Conservation (phyloP, 1,284 basidiomycete genomes). For the Porodaedalea pini region DNA sequence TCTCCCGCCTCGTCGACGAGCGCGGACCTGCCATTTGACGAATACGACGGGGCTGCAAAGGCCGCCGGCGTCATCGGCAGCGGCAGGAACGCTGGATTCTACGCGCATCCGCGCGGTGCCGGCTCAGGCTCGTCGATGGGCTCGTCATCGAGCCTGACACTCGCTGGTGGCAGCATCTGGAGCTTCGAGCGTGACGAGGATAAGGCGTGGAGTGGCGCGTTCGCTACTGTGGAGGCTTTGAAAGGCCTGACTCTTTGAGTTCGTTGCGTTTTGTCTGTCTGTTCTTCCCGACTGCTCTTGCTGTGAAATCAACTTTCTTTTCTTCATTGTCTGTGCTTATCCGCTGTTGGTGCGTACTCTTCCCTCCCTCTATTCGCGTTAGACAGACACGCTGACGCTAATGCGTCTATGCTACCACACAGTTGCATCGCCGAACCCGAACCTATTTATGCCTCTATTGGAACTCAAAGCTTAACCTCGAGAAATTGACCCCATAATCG, state of each 20-base stretch:
- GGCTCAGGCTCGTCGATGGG: conserved; percentile 24
- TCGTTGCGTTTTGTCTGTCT: not conserved
- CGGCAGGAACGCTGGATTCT: conserved; percentile 29
- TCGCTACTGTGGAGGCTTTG: not conserved
- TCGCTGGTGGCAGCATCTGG: conserved; percentile 54
- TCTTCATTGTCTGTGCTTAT: not conserved
- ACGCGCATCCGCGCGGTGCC: conserved; percentile 14
- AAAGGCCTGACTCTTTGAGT: not conserved
- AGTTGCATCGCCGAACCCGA: not conserved
- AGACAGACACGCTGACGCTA: not conserved
- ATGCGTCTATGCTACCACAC: too few relatives aligned
- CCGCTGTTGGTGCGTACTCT: not conserved
- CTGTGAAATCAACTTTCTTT: not conserved
- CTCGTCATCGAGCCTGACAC: conserved; percentile 32
- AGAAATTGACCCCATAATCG: not conserved
- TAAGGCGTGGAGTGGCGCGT: conserved; percentile 32
- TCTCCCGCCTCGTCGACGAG: conserved; percentile 61
- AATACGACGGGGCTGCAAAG: conserved; percentile 14
- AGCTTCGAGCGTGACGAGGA: conserved; percentile 61
- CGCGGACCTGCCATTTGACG: conserved; percentile 61
- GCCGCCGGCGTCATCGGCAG: conserved; percentile 23
- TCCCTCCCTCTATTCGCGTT: not conserved
- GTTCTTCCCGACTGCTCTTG: not conserved
- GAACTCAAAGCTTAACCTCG: not conserved
- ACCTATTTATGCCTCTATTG: not conserved